Evolutionary conservation across 2,329 filamentous ascomycete species (phyloP), one percentile per base, ranked within the genome.

Genomic region (Colletotrichum lini): DNA sequence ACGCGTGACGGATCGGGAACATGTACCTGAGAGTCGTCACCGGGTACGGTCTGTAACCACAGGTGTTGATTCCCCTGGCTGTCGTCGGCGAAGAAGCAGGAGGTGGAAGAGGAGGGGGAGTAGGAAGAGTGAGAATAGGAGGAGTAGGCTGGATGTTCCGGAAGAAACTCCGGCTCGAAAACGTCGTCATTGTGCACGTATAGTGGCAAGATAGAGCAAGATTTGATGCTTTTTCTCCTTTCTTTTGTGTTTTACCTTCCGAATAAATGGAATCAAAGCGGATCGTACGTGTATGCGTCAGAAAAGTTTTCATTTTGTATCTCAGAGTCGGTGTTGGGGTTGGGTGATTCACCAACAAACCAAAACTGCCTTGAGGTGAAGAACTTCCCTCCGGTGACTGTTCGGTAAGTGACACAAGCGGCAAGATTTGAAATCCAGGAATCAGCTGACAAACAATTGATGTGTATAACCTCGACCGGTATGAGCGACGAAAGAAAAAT

Each of bases 31-130:
- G 45, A 0, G 38, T 49, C 0, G 53, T 54, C 12, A 58, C 42
- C 3, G 65, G 38, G 6, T 47, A 53, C 4, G 38, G 44, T 0
- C 44, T 30, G 45, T 40, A 72, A 26, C 69, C 69, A 12, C 69
- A 72, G 30, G 58, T 69, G 3, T 68, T 26, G n/a, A n/a, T 8
- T 4, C 9, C 23, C 4, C 18, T 40, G 4, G 45, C 1, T 21
- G 45, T n/a, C 21, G 21, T 23, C 35, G 35, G 10, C 8, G 35
- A 38, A 38, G 35, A 38, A 38, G 9, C 9, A 38, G 35, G 35
- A 38, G 35, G 9, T 0, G 35, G 35, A 38, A 38, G 35, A 10
- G 35, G 35, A 38, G 35, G 35, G 10, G 35, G 35, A 3, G 35
- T 38, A 10, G 35, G 35, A 38, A 38, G 9, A 38, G 35, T 38